Evolutionary conservation across 179 eudicot species (phyloP).

Genomic region (Spinacia oleracea): DNA sequence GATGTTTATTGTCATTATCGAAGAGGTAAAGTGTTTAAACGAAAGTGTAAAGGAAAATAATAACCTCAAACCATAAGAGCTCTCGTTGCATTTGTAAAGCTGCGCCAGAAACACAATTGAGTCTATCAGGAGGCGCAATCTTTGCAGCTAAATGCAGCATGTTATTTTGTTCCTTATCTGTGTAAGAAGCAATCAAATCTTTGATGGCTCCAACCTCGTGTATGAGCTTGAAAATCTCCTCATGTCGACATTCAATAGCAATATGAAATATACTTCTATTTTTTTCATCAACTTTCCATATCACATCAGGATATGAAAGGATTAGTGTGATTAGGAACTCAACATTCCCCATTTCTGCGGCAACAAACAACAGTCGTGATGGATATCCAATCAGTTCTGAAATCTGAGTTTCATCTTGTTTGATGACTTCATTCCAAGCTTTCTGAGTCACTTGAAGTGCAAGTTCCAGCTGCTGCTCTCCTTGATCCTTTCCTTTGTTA

Average conservation of each 20-base stretch:
- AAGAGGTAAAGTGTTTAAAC: neutral
- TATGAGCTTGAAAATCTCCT: constrained; percentile 39
- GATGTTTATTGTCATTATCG: neutral
- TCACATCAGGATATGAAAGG: neutral
- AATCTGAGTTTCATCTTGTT: neutral
- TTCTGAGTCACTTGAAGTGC: constrained; percentile 1
- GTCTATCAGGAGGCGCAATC: constrained; percentile 38
- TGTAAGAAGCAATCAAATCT: constrained; percentile 33
- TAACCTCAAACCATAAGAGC: constrained; percentile 44
- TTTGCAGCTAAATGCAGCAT: constrained; percentile 44
- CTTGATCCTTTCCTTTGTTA: neutral
- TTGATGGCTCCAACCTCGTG: constrained; percentile 35
- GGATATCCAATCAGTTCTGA: neutral
- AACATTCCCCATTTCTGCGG: neutral
- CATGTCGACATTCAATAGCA: constrained; percentile 41
- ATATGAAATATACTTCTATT: constrained; percentile 34
- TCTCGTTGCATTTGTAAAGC: constrained; percentile 48
- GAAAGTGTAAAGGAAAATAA: neutral
- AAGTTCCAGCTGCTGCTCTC: neutral
- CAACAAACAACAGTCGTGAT: neutral
- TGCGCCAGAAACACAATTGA: constrained; percentile 41
- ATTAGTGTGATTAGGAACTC: neutral
- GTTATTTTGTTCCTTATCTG: constrained; percentile 30
- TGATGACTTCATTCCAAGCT: constrained; percentile 6
- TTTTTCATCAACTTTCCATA: constrained; percentile 35